Evolutionary conservation across 495 filamentous ascomycete species (phyloP).

Genomic region (Aspergillus kassunensis): DNA sequence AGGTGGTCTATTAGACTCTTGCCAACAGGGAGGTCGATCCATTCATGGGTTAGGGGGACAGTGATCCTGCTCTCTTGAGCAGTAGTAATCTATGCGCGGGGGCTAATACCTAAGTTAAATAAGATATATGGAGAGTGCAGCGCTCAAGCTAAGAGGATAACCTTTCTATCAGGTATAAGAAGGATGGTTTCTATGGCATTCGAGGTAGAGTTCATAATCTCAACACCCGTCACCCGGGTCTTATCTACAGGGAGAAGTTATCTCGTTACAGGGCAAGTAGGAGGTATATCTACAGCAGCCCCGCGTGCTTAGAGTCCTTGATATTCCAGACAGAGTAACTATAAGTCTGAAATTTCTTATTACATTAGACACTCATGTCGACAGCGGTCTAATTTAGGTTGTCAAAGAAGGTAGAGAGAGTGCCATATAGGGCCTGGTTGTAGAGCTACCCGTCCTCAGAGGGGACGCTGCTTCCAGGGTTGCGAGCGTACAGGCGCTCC

Average conservation of each 20-base stretch:
- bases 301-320: constrained; percentile 58
- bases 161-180: constrained; percentile 54
- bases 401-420: constrained; percentile 47
- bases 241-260: constrained; percentile 65
- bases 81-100: constrained; percentile 51
- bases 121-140: constrained; percentile 68
- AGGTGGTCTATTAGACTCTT: constrained; percentile 67
- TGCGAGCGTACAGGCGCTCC: constrained; percentile 56
- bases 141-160: constrained; percentile 62
- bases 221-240: constrained; percentile 63
- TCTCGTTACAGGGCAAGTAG: constrained; percentile 52
- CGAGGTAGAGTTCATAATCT: constrained; percentile 51
- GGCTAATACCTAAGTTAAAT: constrained; percentile 58
- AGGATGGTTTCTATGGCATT: constrained; percentile 58
- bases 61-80: constrained; percentile 36
- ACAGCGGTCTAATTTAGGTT: constrained; percentile 56
- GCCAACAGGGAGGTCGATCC: constrained; percentile 70
- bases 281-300: constrained; percentile 68
- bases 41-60: constrained; percentile 48
- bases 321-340: constrained; percentile 63
- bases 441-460: constrained; percentile 64
- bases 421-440: constrained; percentile 58
- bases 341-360: constrained; percentile 61
- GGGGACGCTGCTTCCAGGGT: constrained; percentile 63
- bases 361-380: constrained; percentile 52